phyloP scores from a whole-genome alignment of 2,329 filamentous ascomycete genomes.

The Colletotrichum eleusines region DNA sequence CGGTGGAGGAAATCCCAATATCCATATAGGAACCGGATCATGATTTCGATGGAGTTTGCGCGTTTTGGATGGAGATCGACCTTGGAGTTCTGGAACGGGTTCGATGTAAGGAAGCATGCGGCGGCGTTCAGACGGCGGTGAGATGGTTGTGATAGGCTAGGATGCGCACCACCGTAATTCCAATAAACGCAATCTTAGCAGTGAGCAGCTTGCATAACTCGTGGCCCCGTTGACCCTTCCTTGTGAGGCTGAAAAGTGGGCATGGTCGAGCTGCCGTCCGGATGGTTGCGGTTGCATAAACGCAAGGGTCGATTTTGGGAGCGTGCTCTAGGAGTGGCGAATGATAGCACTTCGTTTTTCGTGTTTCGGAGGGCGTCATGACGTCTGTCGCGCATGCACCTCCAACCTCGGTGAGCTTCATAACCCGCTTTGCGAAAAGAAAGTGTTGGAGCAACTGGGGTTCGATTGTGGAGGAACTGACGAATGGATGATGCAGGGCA shows the following conservation, averaged over 20 bases:
- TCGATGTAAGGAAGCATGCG: conserved; percentile 36
- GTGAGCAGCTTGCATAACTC: conserved; percentile 19
- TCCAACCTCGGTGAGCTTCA: conserved; percentile 30
- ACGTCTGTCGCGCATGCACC: conserved; percentile 33
- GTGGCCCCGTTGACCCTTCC: conserved; percentile 12
- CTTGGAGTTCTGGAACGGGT: conserved; percentile 37
- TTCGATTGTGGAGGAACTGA: conserved; percentile 37
- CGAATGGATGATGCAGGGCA: conserved; percentile 42
- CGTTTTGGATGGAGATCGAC: conserved; percentile 6
- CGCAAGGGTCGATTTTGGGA: conserved; percentile 11
- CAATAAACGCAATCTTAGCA: conserved; percentile 18
- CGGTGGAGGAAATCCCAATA: conserved; percentile 49
- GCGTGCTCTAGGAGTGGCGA: conserved; percentile 22
- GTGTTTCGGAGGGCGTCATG: conserved; percentile 40
- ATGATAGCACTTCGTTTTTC: conserved; percentile 18
- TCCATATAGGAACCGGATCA: conserved; percentile 47
- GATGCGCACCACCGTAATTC: conserved; percentile 14
- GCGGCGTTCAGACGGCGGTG: conserved; percentile 40
- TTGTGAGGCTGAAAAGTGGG: conserved; percentile 36
- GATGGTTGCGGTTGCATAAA: conserved; percentile 25
- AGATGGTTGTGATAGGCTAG: conserved; percentile 23
- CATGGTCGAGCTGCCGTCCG: conserved; percentile 11
- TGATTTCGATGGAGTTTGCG: conserved; percentile 10
- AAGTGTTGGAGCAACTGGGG: conserved; percentile 30
- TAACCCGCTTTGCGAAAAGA: conserved; percentile 36